Conservation (phyloP, 148 eudicot species). For the Chenopodium quinoa region DNA sequence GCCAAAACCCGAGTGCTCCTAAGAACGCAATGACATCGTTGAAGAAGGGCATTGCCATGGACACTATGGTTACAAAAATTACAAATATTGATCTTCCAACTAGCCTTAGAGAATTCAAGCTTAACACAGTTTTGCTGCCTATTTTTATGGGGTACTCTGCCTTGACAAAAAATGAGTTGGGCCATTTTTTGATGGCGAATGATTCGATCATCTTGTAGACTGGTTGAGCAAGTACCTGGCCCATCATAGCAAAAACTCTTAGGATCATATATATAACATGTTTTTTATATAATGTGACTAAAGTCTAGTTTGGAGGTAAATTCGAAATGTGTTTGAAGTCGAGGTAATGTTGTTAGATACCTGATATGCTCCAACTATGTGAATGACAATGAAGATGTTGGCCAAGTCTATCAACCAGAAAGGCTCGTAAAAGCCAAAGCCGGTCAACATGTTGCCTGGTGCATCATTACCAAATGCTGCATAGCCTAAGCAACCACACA, state of each 20-base stretch:
- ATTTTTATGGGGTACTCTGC: constrained; percentile 32
- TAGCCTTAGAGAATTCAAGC: constrained; percentile 31
- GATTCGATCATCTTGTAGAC: constrained; percentile 32
- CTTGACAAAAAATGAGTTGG: constrained; percentile 31
- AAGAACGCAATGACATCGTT: constrained; percentile 42
- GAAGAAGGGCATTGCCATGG: constrained; percentile 46
- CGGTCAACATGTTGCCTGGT: constrained; percentile 72
- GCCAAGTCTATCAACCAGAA: constrained; percentile 69
- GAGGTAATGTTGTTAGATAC: constrained; percentile 13
- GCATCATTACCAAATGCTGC: constrained; percentile 78
- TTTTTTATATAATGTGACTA: too few species aligned
- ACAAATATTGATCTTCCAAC: constrained; percentile 30
- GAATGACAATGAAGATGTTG: constrained; percentile 62
- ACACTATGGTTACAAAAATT: constrained; percentile 23
- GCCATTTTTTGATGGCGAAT: constrained; percentile 27
- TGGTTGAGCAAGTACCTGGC: constrained; percentile 41
- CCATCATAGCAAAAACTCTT: background rate
- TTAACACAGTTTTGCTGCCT: constrained; percentile 19
- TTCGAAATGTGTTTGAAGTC: too few species aligned
- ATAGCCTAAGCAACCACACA: constrained; percentile 81
- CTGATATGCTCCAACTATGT: constrained; percentile 71
- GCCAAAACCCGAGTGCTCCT: constrained; percentile 44
- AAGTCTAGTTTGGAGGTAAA: too few species aligned
- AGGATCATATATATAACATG: background rate
- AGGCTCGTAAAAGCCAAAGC: constrained; percentile 78